These are phyloP conservation scores for Codiaeum variegatum DNA, from an alignment of 441 rosid species.

Conservation along the genomic window DNA sequence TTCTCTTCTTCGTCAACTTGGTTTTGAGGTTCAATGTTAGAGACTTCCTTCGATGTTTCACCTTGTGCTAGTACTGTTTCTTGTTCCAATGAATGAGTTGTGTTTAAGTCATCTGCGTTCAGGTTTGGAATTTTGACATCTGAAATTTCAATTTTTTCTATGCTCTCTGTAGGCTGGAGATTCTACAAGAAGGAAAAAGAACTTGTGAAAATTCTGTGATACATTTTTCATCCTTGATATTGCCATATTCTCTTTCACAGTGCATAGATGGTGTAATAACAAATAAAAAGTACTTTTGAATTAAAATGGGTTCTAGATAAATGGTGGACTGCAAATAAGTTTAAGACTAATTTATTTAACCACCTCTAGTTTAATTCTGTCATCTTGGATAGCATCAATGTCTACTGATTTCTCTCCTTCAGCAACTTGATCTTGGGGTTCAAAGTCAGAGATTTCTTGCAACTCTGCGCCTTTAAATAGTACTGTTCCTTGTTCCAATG, in stretches of 20 bases:
- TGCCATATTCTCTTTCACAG: neutral
- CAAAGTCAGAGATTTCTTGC: slow-evolving; percentile 14
- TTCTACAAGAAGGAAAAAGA: neutral
- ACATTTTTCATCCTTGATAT: neutral
- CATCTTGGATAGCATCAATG: neutral
- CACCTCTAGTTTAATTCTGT: neutral
- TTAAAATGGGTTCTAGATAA: neutral
- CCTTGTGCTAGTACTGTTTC: slow-evolving; percentile 18
- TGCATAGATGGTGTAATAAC: neutral
- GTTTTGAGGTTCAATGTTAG: slow-evolving; percentile 27
- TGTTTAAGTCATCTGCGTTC: slow-evolving; percentile 19
- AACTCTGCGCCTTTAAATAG: slow-evolving; percentile 16
- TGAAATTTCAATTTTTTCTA: slow-evolving; percentile 1
- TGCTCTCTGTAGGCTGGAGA: neutral
- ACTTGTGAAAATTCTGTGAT: neutral
- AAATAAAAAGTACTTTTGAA: neutral
- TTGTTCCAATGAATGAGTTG: slow-evolving; percentile 14
- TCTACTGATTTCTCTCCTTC: slow-evolving; percentile 14
- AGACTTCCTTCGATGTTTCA: slow-evolving; percentile 10
- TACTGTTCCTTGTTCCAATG: slow-evolving; percentile 22
- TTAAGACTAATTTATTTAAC: neutral
- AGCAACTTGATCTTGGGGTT: slow-evolving; percentile 27
- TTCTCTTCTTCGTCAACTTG: slow-evolving; percentile 22
- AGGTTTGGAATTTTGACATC: slow-evolving; percentile 23
- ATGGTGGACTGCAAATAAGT: neutral